Evolutionary conservation across 2,329 filamentous ascomycete species (phyloP), one percentile per base, ranked within the genome.

Genomic region (Thielaviopsis punctulata): DNA sequence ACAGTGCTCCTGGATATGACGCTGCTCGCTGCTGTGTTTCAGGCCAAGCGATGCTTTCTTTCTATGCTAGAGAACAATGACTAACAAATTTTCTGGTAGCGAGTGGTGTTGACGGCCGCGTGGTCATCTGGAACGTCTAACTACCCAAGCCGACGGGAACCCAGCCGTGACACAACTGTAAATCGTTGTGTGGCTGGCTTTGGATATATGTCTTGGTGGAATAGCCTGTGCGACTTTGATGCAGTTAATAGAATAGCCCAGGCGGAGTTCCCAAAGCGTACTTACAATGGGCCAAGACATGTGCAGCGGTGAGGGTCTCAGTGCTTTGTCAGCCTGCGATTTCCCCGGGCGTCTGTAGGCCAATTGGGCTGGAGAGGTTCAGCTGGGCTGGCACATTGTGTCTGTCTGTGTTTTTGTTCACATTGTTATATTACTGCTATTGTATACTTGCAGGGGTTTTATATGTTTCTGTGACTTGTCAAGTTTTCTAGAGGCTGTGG

Each of bases 81-180:
- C 47, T 44, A 22, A 13, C 19, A 15, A 8, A 23, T 43, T 24
- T 55, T 60, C 52, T 45, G 18, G 56, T 61, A 88, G 84, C 84
- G 58, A 88, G 82, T 64, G 86, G 86, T 58, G 84, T 92, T 51
- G 86, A 92, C 64, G 86, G 86, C 57, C 79, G 86, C 61, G 72
- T 92, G 59, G 85, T 90, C 49, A 78, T 92, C 59, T 92, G 85
- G 85, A 74, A 73, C 58, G 71, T 73, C 49, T 87, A n/a, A n/a
- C n/a, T n/a, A n/a, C n/a, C n/a, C n/a, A 78, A 64, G 63, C 57
- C 53, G 60, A 44, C 13, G 1, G 30, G 13, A 7, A 3, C 13
- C 30, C 7, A 36, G 7, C n/a, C 2, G 13, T 15, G n/a, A 12
- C 13, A 36, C 4, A 15, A 15, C 30, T n/a, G 30, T 36, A n/a